Conservation (phyloP, 2,329 filamentous ascomycete species). For the Diaporthe australafricana region DNA sequence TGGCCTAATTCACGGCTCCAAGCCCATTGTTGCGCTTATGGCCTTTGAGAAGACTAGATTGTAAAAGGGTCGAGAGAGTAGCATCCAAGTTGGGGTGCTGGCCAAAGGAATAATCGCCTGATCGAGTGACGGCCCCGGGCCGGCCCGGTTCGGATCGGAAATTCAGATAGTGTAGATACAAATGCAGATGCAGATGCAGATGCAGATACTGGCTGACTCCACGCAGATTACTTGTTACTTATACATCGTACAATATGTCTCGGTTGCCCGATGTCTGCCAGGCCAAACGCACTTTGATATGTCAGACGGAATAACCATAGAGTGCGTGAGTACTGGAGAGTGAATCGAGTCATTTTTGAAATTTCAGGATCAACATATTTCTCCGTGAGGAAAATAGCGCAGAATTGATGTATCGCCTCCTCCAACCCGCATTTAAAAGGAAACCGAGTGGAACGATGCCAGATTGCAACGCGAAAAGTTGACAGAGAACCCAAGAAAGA, state of each 20-base stretch:
- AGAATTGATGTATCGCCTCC: neutral
- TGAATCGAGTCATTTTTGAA: neutral
- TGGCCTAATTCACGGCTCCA: neutral
- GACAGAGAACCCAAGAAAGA: neutral
- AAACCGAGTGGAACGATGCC: neutral
- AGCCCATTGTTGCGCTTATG: constrained; percentile 1
- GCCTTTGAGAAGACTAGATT: neutral
- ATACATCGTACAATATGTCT: no score
- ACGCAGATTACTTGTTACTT: no score
- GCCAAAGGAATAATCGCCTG: neutral
- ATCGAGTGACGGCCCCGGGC: neutral
- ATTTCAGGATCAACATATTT: neutral
- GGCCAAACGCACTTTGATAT: neutral
- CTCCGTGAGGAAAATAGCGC: neutral
- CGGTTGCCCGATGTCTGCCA: no score
- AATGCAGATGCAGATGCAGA: neutral
- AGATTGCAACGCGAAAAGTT: neutral
- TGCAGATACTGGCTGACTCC: neutral
- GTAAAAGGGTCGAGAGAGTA: neutral
- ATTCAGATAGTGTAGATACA: neutral
- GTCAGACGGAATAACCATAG: neutral
- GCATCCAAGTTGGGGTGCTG: neutral
- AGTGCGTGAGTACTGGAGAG: neutral
- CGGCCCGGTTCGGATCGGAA: neutral
- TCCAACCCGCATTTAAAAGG: neutral